Conservation (phyloP, 257 asterid genomes). For the Solanum ossicruentum region DNA sequence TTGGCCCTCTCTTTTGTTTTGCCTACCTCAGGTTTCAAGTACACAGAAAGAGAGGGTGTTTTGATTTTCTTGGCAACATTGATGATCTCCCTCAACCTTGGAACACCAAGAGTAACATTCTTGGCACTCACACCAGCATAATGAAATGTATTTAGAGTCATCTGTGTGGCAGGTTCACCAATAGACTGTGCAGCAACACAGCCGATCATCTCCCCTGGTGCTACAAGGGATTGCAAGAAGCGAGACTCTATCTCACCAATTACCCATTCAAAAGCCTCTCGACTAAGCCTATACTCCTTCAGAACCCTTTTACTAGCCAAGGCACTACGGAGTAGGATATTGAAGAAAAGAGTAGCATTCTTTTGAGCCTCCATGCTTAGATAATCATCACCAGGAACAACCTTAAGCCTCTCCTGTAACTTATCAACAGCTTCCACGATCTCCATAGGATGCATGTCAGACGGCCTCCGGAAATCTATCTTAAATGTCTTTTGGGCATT, state of each 20-base stretch:
- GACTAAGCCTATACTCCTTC: constrained; percentile 84
- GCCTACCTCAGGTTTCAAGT: constrained; percentile 64
- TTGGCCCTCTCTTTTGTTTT: constrained; percentile 87
- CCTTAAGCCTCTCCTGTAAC: constrained; percentile 93
- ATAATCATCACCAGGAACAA: constrained; percentile 98
- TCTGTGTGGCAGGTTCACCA: constrained; percentile 99
- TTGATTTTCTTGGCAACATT: constrained; percentile 96
- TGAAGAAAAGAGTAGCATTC: constrained; percentile 95
- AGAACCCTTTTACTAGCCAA: constrained; percentile 93
- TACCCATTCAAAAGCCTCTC: constrained; percentile 98
- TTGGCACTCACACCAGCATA: constrained; percentile 99
- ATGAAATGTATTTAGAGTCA: constrained; percentile 97
- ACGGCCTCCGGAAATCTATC: constrained; percentile 87
- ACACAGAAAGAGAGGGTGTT: constrained; percentile 96
- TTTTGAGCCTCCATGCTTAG: constrained; percentile 97
- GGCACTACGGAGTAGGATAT: constrained; percentile 89
- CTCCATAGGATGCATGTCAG: constrained; percentile 99
- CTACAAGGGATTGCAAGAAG: constrained; percentile 93
- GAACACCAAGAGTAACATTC: constrained; percentile 97
- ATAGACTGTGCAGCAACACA: constrained; percentile 99
- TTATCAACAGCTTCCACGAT: constrained; percentile 97
- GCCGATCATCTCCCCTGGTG: constrained; percentile 99
- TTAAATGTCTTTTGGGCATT: constrained; percentile 95
- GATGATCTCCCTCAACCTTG: constrained; percentile 96
- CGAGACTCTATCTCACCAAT: constrained; percentile 97